phyloP scores from a whole-genome alignment of 495 filamentous ascomycete species.

The Lasiosphaeria ovina region DNA sequence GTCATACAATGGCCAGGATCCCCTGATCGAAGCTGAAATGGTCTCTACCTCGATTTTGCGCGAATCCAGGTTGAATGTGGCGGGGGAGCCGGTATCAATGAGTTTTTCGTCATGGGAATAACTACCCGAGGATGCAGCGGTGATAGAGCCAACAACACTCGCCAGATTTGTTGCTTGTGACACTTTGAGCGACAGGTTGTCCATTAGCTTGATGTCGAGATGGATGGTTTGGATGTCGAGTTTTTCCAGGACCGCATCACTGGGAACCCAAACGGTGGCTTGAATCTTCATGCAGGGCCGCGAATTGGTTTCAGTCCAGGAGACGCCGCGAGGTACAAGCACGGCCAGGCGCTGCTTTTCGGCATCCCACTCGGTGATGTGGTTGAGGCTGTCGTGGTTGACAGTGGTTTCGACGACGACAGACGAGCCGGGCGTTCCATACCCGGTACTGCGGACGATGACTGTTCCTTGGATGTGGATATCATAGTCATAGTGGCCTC shows the following conservation, averaged over 20 bases:
- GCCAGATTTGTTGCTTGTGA: constrained; percentile 20
- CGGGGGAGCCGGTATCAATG: constrained; percentile 22
- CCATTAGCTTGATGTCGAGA: constrained; percentile 39
- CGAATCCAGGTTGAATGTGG: constrained; percentile 33
- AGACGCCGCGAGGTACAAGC: constrained; percentile 31
- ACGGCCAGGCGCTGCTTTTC: constrained; percentile 31
- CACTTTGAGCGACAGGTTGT: constrained; percentile 39
- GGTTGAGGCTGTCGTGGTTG: constrained; percentile 35
- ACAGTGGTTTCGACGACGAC: constrained; percentile 38
- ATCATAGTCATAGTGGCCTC: constrained; percentile 15
- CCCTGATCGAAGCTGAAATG: constrained; percentile 36
- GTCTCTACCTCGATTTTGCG: constrained; percentile 34
- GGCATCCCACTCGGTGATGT: constrained; percentile 30
- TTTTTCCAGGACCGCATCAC: constrained; percentile 23
- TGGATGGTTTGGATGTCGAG: constrained; percentile 33
- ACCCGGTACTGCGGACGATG: constrained; percentile 33
- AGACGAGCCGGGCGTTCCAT: constrained; percentile 23
- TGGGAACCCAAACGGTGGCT: constrained; percentile 44
- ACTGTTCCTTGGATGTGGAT: constrained; percentile 40
- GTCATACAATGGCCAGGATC: constrained; percentile 45
- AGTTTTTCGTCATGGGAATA: constrained; percentile 17
- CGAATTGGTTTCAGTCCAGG: constrained; percentile 19
- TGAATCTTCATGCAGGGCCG: constrained; percentile 40
- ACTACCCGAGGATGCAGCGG: constrained; percentile 14
- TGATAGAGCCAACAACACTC: constrained; percentile 32